Conservation (phyloP, 306 rosid genomes). For the Inga laurina region DNA sequence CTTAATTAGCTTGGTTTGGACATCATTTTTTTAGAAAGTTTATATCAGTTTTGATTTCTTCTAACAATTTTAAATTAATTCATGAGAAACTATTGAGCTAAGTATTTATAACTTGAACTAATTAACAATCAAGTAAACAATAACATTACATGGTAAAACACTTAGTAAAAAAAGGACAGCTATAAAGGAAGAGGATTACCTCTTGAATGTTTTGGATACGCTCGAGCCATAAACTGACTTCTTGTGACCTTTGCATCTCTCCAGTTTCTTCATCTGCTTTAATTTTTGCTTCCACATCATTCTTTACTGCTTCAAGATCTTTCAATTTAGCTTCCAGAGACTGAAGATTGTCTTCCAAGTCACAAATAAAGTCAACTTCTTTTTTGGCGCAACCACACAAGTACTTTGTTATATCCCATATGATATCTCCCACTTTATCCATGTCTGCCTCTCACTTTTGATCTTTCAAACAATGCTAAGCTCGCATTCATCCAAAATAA, state of each 20-base stretch:
- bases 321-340: neutral
- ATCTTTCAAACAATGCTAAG: neutral
- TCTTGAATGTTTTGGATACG: neutral
- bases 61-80: too few species aligned
- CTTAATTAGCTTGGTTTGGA: too few species aligned
- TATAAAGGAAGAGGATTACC: neutral
- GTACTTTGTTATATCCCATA: neutral
- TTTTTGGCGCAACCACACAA: neutral
- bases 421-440: slow-evolving; percentile 21
- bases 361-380: neutral
- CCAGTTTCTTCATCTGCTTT: neutral
- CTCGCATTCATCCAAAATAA: neutral
- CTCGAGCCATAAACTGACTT: neutral
- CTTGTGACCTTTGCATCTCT: neutral
- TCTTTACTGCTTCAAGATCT: too few species aligned
- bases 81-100: too few species aligned
- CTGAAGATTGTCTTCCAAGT: neutral
- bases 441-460: neutral
- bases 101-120: too few species aligned
- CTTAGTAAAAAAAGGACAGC: too few species aligned
- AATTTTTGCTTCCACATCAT: neutral
- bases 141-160: too few species aligned
- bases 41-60: too few species aligned
- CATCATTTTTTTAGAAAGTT: too few species aligned
- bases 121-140: too few species aligned